phyloP scores from a whole-genome alignment of 2,329 filamentous ascomycete genomes.

The Trichophyton mentagrophytes region DNA sequence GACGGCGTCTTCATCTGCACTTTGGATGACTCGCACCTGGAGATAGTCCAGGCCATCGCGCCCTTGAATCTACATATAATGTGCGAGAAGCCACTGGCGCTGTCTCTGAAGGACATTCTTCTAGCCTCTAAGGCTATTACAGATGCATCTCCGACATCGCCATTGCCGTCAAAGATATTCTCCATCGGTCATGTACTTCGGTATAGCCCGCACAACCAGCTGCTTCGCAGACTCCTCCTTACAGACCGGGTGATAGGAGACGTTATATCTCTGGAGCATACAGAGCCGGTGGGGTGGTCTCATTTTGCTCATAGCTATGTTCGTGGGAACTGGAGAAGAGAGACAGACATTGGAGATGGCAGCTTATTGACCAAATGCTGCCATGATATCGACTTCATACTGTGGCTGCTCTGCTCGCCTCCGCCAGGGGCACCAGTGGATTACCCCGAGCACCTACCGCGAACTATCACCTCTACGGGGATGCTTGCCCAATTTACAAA shows the following conservation, averaged over 20 bases:
- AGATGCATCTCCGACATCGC: slow-evolving; percentile 11
- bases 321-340: slow-evolving; percentile 81
- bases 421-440: slow-evolving; percentile 30
- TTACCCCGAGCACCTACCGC: slow-evolving; percentile 55
- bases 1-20: slow-evolving; percentile 62
- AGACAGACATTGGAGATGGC: slow-evolving; percentile 55
- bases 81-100: slow-evolving; percentile 89
- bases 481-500: slow-evolving; percentile 65
- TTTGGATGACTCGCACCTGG: slow-evolving; percentile 75
- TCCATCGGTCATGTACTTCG: slow-evolving; percentile 87
- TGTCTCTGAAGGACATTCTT: slow-evolving; percentile 64
- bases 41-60: slow-evolving; percentile 63
- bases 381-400: slow-evolving; percentile 83
- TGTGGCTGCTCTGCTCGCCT: slow-evolving; percentile 81
- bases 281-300: slow-evolving; percentile 92
- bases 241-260: slow-evolving; percentile 69
- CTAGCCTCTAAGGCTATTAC: slow-evolving; percentile 43
- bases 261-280: slow-evolving; percentile 74
- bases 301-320: slow-evolving; percentile 89
- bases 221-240: slow-evolving; percentile 65
- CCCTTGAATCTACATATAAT: slow-evolving; percentile 64
- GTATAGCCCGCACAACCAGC: slow-evolving; percentile 84
- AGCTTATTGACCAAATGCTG: slow-evolving; percentile 89
- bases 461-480: slow-evolving; percentile 62
- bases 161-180: slow-evolving; percentile 46